Evolutionary conservation across 176 grass and related monocot genomes (phyloP).

Genomic region (Avena sativa): DNA sequence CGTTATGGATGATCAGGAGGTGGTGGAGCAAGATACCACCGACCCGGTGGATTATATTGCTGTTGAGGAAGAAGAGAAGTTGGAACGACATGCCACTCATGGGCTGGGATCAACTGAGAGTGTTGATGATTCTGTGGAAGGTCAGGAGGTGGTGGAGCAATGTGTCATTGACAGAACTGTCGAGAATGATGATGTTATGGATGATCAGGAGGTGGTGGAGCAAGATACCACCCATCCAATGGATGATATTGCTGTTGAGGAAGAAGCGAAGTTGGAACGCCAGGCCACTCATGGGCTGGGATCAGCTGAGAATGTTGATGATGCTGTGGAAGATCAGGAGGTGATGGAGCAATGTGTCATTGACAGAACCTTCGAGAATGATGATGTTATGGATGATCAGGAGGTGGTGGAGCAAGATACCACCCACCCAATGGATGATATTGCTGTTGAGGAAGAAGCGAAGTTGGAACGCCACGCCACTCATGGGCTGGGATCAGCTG

Average conservation of each 20-base stretch:
- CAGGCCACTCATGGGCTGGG: neutral
- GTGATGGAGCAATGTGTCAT: neutral
- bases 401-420: slow-evolving; percentile 3
- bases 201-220: neutral
- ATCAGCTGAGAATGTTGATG: no score
- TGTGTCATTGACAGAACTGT: neutral
- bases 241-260: neutral
- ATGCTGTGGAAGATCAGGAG: neutral
- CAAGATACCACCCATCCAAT: neutral
- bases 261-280: neutral
- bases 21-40: neutral
- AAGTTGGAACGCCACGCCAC: no score
- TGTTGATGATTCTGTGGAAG: neutral
- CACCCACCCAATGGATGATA: no score
- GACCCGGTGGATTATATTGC: neutral
- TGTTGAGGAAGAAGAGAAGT: neutral
- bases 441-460: no score
- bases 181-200: neutral
- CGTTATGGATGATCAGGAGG: neutral
- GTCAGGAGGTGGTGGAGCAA: neutral
- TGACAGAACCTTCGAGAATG: neutral
- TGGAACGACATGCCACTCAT: no score
- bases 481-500: no score
- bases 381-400: slow-evolving; percentile 1
- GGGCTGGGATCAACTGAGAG: neutral